phyloP scores from a whole-genome alignment of 1,284 basidiomycete species.

The Blastosporella zonata region DNA sequence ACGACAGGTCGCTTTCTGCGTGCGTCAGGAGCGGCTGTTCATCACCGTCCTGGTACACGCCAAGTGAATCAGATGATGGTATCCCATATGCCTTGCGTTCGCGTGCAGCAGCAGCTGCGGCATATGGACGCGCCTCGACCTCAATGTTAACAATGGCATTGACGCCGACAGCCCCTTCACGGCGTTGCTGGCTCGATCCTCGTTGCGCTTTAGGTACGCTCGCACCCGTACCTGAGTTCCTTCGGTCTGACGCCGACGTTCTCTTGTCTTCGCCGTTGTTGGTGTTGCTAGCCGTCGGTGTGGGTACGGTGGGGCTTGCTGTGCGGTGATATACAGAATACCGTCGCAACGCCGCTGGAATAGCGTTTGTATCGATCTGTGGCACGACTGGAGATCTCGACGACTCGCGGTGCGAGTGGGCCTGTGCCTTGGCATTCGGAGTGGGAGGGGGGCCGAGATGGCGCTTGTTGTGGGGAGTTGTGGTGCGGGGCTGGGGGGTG shows the following conservation, averaged over 20 bases:
- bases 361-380: slow-evolving; percentile 15
- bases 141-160: neutral
- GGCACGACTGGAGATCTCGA: slow-evolving; percentile 30
- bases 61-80: slow-evolving; percentile 39
- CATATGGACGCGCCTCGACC: slow-evolving; percentile 27
- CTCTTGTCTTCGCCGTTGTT: slow-evolving; percentile 7
- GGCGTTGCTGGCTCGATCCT: slow-evolving; percentile 8
- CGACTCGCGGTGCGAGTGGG: slow-evolving; percentile 7
- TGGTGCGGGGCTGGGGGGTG: neutral
- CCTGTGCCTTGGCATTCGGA: slow-evolving; percentile 5
- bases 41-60: slow-evolving; percentile 22
- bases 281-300: neutral
- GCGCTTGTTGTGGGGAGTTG: slow-evolving; percentile 1
- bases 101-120: slow-evolving; percentile 33
- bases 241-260: neutral
- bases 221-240: neutral
- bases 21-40: slow-evolving; percentile 29
- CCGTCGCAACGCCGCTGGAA: slow-evolving; percentile 24
- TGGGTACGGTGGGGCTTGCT: slow-evolving; percentile 3
- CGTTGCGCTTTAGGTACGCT: neutral
- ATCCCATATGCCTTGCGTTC: slow-evolving; percentile 48
- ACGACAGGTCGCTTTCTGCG: slow-evolving; percentile 48
- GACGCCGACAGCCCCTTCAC: slow-evolving; percentile 20
- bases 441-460: slow-evolving; percentile 1
- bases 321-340: slow-evolving; percentile 27